phyloP scores from a whole-genome alignment of 2,329 filamentous ascomycete genomes.

The Aschersonia sp. region DNA sequence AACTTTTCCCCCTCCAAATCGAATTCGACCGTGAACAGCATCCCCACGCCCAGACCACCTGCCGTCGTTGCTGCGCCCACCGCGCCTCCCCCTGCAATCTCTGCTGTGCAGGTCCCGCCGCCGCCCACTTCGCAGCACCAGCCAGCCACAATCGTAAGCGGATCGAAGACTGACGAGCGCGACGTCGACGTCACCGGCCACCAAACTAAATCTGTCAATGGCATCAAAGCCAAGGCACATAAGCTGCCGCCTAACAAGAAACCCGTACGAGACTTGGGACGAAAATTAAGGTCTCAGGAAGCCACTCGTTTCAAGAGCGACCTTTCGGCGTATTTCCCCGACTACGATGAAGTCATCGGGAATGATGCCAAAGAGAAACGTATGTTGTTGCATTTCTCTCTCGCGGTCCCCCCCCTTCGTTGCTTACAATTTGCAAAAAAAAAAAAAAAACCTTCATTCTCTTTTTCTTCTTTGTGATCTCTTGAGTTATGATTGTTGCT shows the following conservation, averaged over 20 bases:
- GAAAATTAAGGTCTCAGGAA: conserved; percentile 74
- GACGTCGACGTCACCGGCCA: conserved; percentile 29
- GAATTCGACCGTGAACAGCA: neutral
- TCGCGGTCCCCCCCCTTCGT: too few species aligned
- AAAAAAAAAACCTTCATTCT: too few species aligned
- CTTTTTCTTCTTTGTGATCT: neutral
- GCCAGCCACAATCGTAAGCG: neutral
- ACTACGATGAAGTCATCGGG: conserved; percentile 88
- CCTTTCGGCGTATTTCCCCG: conserved; percentile 76
- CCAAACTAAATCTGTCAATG: conserved; percentile 44
- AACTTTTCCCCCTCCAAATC: neutral
- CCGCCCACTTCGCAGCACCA: too few species aligned
- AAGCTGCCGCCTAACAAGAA: conserved; percentile 33
- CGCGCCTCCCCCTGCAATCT: neutral
- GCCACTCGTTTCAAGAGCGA: conserved; percentile 81
- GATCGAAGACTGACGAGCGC: conserved; percentile 7
- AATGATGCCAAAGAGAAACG: conserved; percentile 67
- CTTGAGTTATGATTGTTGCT: neutral
- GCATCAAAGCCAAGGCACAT: conserved; percentile 46
- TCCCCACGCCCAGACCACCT: conserved; percentile 1
- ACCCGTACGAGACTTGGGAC: conserved; percentile 45
- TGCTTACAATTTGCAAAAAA: too few species aligned
- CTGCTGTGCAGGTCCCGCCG: too few species aligned
- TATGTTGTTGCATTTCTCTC: conserved; percentile 26
- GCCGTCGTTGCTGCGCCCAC: neutral